Evolutionary conservation across 768 basidiomycete genomes (phyloP).

Genomic region (Russula virescens): DNA sequence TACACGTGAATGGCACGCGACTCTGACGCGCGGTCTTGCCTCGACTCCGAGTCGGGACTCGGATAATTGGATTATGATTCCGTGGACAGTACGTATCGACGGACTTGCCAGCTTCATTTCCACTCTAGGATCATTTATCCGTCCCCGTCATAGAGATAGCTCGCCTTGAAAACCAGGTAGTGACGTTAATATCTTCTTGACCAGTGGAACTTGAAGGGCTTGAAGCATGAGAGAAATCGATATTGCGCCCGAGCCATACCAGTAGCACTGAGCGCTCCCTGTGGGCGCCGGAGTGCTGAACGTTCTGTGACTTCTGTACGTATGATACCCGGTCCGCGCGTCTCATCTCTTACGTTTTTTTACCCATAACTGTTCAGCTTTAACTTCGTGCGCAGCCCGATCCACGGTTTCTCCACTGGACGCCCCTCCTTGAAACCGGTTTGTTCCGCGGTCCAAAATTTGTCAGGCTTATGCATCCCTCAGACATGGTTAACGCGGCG

Average conservation of each 20-base stretch:
- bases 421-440: not conserved
- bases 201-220: too few species aligned
- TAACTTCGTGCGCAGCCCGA: constrained; percentile 4
- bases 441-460: constrained; percentile 9
- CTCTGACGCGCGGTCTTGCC: too few species aligned
- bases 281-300: not conserved
- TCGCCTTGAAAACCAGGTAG: too few species aligned
- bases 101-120: too few species aligned
- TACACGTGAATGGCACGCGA: too few species aligned
- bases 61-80: too few species aligned
- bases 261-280: not conserved
- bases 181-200: too few species aligned
- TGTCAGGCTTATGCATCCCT: not conserved
- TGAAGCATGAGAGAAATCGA: not conserved
- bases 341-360: constrained; percentile 9
- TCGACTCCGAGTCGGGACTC: too few species aligned
- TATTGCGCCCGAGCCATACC: not conserved
- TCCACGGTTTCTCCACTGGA: constrained; percentile 5
- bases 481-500: not conserved
- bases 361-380: not conserved
- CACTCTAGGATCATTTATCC: too few species aligned
- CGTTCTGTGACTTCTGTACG: not conserved
- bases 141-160: too few species aligned
- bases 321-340: not conserved
- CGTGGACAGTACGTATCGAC: too few species aligned